phyloP scores from a whole-genome alignment of 2,329 filamentous ascomycete genomes.

The Tolypocladium sp. region DNA sequence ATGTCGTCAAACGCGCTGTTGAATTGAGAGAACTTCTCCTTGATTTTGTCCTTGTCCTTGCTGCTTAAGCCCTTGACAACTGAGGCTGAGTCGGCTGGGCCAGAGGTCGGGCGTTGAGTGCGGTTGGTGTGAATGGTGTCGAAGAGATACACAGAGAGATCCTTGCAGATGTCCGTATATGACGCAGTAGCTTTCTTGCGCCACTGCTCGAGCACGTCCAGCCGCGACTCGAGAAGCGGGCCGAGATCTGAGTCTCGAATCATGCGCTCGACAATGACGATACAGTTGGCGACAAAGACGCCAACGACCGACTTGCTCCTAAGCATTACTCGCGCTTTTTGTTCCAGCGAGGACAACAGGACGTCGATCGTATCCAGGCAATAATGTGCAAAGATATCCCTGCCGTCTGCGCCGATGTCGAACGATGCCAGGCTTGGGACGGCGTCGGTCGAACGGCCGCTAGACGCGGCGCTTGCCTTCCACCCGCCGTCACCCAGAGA shows the following conservation, averaged over 20 bases:
- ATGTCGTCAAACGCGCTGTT: conserved; percentile 87
- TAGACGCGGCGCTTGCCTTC: conserved; percentile 45
- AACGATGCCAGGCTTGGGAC: conserved; percentile 68
- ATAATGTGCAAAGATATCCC: conserved; percentile 82
- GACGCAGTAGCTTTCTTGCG: conserved; percentile 75
- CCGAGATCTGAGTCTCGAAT: conserved; percentile 73
- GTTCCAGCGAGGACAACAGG: conserved; percentile 65
- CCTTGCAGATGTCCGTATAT: conserved; percentile 83
- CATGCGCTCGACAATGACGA: conserved; percentile 75
- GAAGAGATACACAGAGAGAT: conserved; percentile 74
- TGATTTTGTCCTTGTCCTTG: conserved; percentile 94
- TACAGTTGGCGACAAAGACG: conserved; percentile 84
- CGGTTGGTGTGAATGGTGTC: conserved; percentile 90
- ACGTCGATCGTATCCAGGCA: conserved; percentile 80
- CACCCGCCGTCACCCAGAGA: conserved; percentile 91
- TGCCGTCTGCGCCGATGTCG: conserved; percentile 82
- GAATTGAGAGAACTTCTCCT: conserved; percentile 90
- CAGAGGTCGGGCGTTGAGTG: conserved; percentile 60
- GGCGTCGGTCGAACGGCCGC: conserved; percentile 50
- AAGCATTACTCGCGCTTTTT: conserved; percentile 61
- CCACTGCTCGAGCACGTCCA: conserved; percentile 67
- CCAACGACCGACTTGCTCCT: conserved; percentile 73
- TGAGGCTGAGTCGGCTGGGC: conserved; percentile 69
- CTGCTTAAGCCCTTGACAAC: conserved; percentile 76
- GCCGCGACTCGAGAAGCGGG: conserved; percentile 58